Evolutionary conservation across 768 basidiomycete genomes (phyloP).

Genomic region (Hericium coralloides): DNA sequence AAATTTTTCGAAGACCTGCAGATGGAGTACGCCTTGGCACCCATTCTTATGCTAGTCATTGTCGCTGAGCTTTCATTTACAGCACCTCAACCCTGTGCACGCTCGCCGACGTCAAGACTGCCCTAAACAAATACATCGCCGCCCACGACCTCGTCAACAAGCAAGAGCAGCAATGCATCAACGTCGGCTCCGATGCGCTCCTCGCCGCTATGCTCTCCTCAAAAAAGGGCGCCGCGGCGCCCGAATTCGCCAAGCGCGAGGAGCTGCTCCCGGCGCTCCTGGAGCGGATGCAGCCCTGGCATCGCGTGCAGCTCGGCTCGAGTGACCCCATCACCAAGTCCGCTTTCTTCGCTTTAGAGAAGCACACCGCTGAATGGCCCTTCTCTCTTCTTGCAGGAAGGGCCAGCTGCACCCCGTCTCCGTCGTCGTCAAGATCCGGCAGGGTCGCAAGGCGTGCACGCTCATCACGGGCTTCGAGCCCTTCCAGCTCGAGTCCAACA

Average conservation of each 20-base stretch:
- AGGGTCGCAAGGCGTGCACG: constrained; percentile 71
- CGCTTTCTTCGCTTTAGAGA: constrained; percentile 15
- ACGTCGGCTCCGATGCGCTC: constrained; percentile 40
- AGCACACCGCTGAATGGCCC: neutral
- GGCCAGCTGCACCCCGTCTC: constrained; percentile 64
- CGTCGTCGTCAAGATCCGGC: constrained; percentile 62
- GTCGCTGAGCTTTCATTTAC: neutral
- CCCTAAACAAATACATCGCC: constrained; percentile 56
- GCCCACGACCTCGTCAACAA: constrained; percentile 55
- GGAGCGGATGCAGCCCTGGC: constrained; percentile 70
- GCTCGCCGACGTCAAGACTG: constrained; percentile 42
- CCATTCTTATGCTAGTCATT: neutral
- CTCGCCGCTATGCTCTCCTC: constrained; percentile 23
- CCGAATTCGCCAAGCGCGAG: constrained; percentile 58
- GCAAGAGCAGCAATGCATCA: constrained; percentile 59
- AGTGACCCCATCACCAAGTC: constrained; percentile 54
- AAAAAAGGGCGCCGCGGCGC: constrained; percentile 13
- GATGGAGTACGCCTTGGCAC: constrained; percentile 40
- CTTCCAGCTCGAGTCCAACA: constrained; percentile 58
- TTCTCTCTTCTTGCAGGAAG: constrained; percentile 41
- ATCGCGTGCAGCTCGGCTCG: constrained; percentile 49
- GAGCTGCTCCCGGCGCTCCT: constrained; percentile 46
- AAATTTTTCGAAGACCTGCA: constrained; percentile 57
- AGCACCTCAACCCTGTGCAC: constrained; percentile 51
- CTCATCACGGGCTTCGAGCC: constrained; percentile 74